Base-by-base conservation (phyloP, 257 asterid species). In the Plectranthus barbatus region DNA sequence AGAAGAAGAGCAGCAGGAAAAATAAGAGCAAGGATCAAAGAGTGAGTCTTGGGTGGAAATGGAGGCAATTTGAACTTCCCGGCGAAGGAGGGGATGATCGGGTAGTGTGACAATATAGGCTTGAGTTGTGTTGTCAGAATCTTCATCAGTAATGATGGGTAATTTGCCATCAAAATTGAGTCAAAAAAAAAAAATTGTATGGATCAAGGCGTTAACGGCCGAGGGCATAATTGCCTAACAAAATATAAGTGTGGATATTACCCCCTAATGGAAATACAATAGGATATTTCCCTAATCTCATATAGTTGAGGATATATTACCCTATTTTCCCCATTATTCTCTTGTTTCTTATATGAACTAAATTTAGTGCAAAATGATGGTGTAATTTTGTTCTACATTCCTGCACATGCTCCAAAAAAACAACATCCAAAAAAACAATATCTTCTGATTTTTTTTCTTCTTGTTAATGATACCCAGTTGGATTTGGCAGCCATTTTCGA, bases 401-500 rank as follows among this genome's bases (percentile, higher is more conserved):
- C 41, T 58, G 12, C 72, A 67, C 66, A 56, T 72, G 75, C 60
- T 63, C 51, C 66, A 49, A 59, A 56, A 71, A n/a, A n/a, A n/a
- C n/a, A n/a, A n/a, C n/a, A n/a, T n/a, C n/a, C n/a, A n/a, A n/a
- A n/a, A n/a, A 66, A 67, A 62, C 69, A 67, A 67, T 74, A 31
- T 73, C 72, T 80, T 73, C 86, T 84, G 86, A 77, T 83, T 84
- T 78, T 77, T 62, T n/a, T 36, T 31, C 68, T 79, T 80, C 83
- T 80, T 81, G 84, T 64, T 89, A 83, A 67, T 87, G 91, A 87
- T 83, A 81, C 75, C 85, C 90, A 80, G 90, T 86, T 89, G 87
- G 83, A 83, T 86, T 89, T 87, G 84, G 84, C 96, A 93, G 97
- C 86, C 90, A 87, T 72, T 75, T 87, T 78, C 94, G 84, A 69